Evolutionary conservation across 768 basidiomycete genomes (phyloP), one percentile per base, ranked within the genome.

Genomic region (Coprinopsis cinerea): DNA sequence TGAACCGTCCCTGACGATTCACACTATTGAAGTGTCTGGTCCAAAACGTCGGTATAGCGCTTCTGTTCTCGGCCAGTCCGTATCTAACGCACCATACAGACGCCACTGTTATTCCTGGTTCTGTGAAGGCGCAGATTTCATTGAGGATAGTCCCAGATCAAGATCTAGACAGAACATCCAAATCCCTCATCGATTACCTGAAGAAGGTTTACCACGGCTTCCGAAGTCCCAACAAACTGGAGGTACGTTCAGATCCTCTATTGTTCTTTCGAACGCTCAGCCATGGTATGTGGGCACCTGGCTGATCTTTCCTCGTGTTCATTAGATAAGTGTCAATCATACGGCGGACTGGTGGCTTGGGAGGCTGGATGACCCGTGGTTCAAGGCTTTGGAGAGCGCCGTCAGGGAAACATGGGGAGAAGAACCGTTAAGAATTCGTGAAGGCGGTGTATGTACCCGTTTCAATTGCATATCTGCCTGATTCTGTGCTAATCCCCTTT

Each of bases 321-420:
- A n/a, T 26, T 55, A 93, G 90, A 74, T 94, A 55, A 75, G 71
- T 17, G 81, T 96, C 47, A 81, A 87, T 36, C 88, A 91, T 52
- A 85, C 79, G 1, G 93, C 92, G 0, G 86, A 93, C 59, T 98
- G 94, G 94, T 99, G 95, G 95, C 75, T 99, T 1, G 92, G 94
- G 0, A 82, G 87, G 48, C 76, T 95, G 34, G 80, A 90, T 47
- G 85, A 86, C 51, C 77, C 77, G 2, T 96, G 89, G 82, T 95
- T 94, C 71, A 78, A 82, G 55, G 83, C 88, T 0, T 74, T 99
- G 44, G 91, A 95, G 62, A 69, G 73, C 32, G 87, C 92, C 18
- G 82, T 99, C 0, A 71, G 76, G 43, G 83, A 88, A 39, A 91
- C 94, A 58, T 99, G 95, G 95, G 83, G 83, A 3, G 71, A 83